These are phyloP conservation scores for Erucastrum elatum DNA, from an alignment of 345 rosid genomes.

Conservation along the genomic window DNA sequence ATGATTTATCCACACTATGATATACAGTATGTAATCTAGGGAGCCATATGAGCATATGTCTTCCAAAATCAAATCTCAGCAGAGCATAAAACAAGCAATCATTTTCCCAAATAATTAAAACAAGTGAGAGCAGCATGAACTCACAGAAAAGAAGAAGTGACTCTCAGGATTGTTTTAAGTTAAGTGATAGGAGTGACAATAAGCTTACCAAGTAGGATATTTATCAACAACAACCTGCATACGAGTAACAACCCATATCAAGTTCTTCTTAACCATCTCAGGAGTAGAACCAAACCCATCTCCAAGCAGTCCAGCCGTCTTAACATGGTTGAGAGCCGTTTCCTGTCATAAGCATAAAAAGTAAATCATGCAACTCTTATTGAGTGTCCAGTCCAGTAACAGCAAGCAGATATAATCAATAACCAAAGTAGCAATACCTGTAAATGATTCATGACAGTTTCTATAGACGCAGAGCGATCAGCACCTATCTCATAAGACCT, in stretches of 20 bases:
- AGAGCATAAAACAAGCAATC: no score
- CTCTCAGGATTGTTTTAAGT: no score
- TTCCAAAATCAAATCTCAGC: no score
- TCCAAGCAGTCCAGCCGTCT: conserved; percentile 78
- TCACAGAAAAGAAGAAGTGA: no score
- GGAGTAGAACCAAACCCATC: conserved; percentile 98
- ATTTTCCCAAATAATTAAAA: no score
- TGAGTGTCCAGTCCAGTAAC: neutral
- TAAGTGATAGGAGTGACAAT: neutral
- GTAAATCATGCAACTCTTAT: neutral
- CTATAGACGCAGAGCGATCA: conserved; percentile 95
- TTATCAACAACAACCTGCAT: conserved; percentile 92
- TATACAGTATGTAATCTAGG: no score
- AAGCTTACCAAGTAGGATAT: conserved; percentile 91
- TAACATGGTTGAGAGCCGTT: conserved; percentile 94
- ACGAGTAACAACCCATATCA: conserved; percentile 93
- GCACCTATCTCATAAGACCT: conserved; percentile 99
- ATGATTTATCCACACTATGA: neutral
- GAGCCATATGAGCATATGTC: no score
- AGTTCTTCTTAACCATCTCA: conserved; percentile 85
- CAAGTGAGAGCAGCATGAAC: no score
- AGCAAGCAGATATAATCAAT: neutral
- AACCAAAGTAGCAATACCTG: conserved; percentile 52
- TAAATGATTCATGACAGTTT: conserved; percentile 93
- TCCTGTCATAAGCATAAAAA: conserved; percentile 52